phyloP scores from a whole-genome alignment of 2,329 filamentous ascomycete genomes.

The Trichophyton schoenleinii region DNA sequence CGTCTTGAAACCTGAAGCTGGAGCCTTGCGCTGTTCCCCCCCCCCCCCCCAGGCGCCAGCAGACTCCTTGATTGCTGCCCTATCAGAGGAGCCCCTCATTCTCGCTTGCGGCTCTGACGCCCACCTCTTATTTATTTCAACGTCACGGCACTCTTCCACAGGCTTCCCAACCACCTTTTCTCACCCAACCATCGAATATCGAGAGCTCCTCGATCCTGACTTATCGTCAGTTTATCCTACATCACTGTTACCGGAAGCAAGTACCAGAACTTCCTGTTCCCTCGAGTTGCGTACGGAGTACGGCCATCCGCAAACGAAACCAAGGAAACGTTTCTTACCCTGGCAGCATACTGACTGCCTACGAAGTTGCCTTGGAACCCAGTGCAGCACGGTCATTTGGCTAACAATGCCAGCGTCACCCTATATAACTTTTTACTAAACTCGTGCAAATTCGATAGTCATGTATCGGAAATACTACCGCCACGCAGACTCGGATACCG shows the following conservation, averaged over 20 bases:
- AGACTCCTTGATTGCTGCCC: background rate
- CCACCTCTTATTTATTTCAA: background rate
- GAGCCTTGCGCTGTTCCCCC: background rate
- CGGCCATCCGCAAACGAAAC: too few species aligned
- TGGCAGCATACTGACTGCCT: too few species aligned
- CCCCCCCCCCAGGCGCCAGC: background rate
- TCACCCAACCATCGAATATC: background rate
- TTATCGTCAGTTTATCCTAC: too few species aligned
- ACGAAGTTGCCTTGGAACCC: too few species aligned
- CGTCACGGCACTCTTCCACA: background rate
- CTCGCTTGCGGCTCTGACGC: background rate
- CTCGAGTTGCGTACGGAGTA: too few species aligned
- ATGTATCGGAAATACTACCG: background rate
- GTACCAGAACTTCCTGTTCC: too few species aligned
- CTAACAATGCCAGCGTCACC: too few species aligned
- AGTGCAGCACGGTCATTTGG: too few species aligned
- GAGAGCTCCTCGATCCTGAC: background rate
- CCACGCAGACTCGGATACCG: conserved; percentile 5
- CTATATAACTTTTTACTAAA: too few species aligned
- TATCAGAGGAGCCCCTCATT: conserved; percentile 1
- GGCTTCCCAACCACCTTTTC: background rate
- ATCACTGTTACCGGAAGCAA: too few species aligned
- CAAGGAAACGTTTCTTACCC: too few species aligned
- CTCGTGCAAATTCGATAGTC: background rate
- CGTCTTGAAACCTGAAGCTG: background rate